These are phyloP conservation scores for Geopyxis carbonaria DNA, from an alignment of 495 filamentous ascomycete genomes.

Conservation along the genomic window DNA sequence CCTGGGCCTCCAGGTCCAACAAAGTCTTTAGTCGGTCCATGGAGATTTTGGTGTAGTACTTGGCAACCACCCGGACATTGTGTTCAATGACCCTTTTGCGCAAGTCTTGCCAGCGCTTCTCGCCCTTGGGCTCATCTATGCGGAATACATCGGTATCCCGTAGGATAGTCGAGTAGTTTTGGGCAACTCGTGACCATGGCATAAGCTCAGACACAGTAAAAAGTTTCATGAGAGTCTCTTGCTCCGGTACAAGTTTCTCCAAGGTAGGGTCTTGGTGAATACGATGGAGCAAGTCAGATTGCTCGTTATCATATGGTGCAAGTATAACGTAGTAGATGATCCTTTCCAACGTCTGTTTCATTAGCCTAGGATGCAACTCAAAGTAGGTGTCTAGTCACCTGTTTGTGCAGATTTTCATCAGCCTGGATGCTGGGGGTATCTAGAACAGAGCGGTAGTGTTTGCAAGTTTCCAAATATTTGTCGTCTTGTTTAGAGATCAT, in stretches of 20 bases:
- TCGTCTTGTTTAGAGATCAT: conserved; percentile 84
- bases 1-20: conserved; percentile 77
- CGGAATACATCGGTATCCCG: conserved; percentile 82
- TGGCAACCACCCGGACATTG: conserved; percentile 91
- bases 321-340: conserved; percentile 96
- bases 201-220: conserved; percentile 95
- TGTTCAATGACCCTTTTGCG: conserved; percentile 98
- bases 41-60: conserved; percentile 95
- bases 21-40: conserved; percentile 77
- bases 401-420: conserved; percentile 64
- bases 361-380: too few relatives aligned
- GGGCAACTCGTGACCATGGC: conserved; percentile 86
- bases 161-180: conserved; percentile 76
- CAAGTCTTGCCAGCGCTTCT: conserved; percentile 76
- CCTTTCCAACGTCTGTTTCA: conserved; percentile 67
- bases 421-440: conserved; percentile 89
- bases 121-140: conserved; percentile 53
- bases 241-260: conserved; percentile 17
- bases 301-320: conserved; percentile 93
- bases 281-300: conserved; percentile 90
- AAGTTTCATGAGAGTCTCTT: conserved; percentile 58
- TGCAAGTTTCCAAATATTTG: conserved; percentile 93
- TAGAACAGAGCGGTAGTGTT: conserved; percentile 87
- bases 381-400: conserved; percentile 47
- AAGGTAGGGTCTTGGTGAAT: conserved; percentile 50